Evolutionary conservation across 371 early-diverging fungal species (phyloP), one percentile per base, ranked within the genome.

Genomic region (Nematocida minor): DNA sequence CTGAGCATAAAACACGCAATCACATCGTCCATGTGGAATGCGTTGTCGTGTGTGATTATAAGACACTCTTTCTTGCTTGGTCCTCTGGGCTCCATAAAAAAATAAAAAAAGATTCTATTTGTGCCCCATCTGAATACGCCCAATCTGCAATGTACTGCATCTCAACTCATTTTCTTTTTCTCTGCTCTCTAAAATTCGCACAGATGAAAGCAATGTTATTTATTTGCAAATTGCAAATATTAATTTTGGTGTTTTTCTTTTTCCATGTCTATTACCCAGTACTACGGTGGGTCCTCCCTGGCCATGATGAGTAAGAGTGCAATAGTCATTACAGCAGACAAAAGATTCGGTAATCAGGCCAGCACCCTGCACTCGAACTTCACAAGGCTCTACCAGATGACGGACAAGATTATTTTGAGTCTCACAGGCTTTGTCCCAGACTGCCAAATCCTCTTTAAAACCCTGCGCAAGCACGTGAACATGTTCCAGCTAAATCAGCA

Each of bases 271-370:
- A 82, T 83, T 38, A 29, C 55, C n/a, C 69, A 67, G 60, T 64
- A 81, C 67, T 85, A 86, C 68, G 86, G 86, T 54, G 86, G 85
- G 40, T 91, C 94, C 78, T 87, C 97, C 67, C 91, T 97, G 81
- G 97, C 95, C 81, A 96, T 99, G 95, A 89, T 88, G 49, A 97
- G 99, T 83, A 95, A 96, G 85, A 88, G 91, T 85, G 94, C 94
- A 83, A 94, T 97, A 4, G 94, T 95, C 53, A 94, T 99, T 80
- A 95, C 95, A 2, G 89, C 92, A 36, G 99, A 99, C 87, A 82
- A 85, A 20, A 80, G 89, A 64, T 87, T 90, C 55, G 94, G 97
- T 48, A 89, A 90, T 66, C 93, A 94, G 80, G 89, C 90, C 79
- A 88, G 95, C 88, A 96, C 97, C 22, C 89, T 95, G 20, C 89